A percentile compares a stretch with the other conserved stretches of the same genome.
These are phyloP conservation scores for Ananas comosus DNA, from an alignment of 176 grass and related monocot species.

Conservation along the genomic window DNA sequence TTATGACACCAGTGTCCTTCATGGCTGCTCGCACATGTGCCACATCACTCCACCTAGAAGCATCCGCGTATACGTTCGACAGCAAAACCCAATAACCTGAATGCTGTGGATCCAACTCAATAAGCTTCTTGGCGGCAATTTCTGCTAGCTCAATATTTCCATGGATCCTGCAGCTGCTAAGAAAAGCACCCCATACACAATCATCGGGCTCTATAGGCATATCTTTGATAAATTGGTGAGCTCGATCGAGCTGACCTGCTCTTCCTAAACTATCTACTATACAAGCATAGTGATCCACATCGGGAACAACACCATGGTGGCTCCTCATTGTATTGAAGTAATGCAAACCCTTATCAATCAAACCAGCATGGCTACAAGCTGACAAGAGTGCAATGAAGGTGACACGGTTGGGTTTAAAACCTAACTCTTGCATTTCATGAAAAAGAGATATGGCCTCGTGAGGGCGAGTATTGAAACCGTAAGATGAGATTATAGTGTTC, in stretches of 20 bases:
- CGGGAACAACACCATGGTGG: constrained; percentile 29
- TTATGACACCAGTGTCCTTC: constrained; percentile 40
- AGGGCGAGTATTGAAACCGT: constrained; percentile 28
- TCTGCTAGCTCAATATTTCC: constrained; percentile 43
- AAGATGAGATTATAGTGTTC: constrained; percentile 51
- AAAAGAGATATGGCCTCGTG: constrained; percentile 25
- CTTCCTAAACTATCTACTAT: constrained; percentile 47
- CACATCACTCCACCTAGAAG: constrained; percentile 45
- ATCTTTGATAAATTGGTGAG: constrained; percentile 39
- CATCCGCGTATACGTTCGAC: constrained; percentile 40
- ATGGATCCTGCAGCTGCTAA: constrained; percentile 47
- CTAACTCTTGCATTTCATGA: constrained; percentile 35
- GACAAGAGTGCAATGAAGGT: constrained; percentile 41
- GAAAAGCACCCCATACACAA: constrained; percentile 37
- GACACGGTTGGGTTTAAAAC: constrained; percentile 38
- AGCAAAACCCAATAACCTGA: constrained; percentile 47
- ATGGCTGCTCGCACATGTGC: constrained; percentile 32
- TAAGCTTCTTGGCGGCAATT: constrained; percentile 34
- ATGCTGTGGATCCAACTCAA: constrained; percentile 39
- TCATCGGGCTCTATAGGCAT: constrained; percentile 31
- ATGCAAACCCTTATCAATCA: constrained; percentile 31
- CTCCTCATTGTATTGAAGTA: constrained; percentile 36
- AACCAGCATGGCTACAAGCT: constrained; percentile 37
- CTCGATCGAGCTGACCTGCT: constrained; percentile 40
- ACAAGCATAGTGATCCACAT: constrained; percentile 41